Percentiles rank a stretch among this genome's conserved stretches.
phyloP scores from a whole-genome alignment of 768 basidiomycete species.

The Cantharellus cinnabarinus region DNA sequence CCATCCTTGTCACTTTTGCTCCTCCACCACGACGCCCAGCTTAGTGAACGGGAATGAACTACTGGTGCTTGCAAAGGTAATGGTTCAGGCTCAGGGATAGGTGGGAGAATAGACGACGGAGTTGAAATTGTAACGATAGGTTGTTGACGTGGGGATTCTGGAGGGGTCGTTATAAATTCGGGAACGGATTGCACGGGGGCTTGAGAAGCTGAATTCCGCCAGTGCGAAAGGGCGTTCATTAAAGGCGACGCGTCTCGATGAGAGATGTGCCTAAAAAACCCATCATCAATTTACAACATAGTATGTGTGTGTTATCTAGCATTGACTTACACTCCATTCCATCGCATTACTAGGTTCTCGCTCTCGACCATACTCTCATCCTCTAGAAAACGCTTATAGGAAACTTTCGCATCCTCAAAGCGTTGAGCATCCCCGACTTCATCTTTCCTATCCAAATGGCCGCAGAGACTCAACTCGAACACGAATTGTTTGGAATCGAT shows the following conservation, averaged over 20 bases:
- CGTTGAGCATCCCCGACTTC: slow-evolving; percentile 32
- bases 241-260: slow-evolving; percentile 53
- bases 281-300: background rate
- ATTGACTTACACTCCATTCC: slow-evolving; percentile 38
- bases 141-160: background rate
- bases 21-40: slow-evolving; percentile 79
- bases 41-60: slow-evolving; percentile 21
- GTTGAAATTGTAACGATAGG: background rate
- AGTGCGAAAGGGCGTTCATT: slow-evolving; percentile 49
- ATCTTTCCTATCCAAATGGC: slow-evolving; percentile 19
- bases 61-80: background rate
- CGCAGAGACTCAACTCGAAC: slow-evolving; percentile 60
- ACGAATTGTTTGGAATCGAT: slow-evolving; percentile 36
- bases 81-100: background rate
- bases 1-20: background rate
- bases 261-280: slow-evolving; percentile 43
- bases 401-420: slow-evolving; percentile 43
- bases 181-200: background rate
- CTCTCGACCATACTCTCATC: slow-evolving; percentile 41
- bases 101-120: background rate
- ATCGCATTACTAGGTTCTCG: slow-evolving; percentile 50
- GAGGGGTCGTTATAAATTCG: too few relatives aligned
- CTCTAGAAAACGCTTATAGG: slow-evolving; percentile 43
- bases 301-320: background rate
- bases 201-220: slow-evolving; percentile 28